Percentiles rank a stretch among this genome's conserved stretches.
Conservation (phyloP, 2,329 filamentous ascomycete species). For the Neofusicoccum sp. region DNA sequence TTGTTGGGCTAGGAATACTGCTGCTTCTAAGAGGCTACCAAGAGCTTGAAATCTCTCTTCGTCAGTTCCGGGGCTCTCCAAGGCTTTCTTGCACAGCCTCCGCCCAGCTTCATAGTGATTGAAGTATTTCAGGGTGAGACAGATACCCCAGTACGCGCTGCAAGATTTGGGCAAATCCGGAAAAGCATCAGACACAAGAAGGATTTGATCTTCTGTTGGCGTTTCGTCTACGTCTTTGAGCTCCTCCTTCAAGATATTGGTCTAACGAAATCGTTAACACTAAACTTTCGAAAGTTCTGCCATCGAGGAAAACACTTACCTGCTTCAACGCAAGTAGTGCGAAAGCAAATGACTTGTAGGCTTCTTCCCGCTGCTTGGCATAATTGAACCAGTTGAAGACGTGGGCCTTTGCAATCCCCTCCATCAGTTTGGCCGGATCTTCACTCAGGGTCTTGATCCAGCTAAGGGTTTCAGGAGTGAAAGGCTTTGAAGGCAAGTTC, state of each 20-base stretch:
- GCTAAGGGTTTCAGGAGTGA: neutral
- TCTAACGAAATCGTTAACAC: too few species aligned
- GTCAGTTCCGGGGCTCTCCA: neutral
- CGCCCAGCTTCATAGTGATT: neutral
- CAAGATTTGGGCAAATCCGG: neutral
- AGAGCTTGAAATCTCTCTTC: neutral
- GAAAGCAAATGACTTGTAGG: neutral
- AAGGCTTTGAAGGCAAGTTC: neutral
- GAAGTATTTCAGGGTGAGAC: neutral
- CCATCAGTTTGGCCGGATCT: neutral
- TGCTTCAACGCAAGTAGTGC: neutral
- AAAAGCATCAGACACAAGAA: conserved; percentile 6
- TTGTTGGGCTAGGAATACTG: neutral
- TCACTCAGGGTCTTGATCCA: neutral
- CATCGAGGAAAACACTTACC: neutral
- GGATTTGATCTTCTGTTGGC: neutral
- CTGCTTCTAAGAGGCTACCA: neutral
- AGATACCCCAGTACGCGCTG: neutral
- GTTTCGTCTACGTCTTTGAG: neutral
- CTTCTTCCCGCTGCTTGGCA: neutral
- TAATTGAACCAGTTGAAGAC: neutral
- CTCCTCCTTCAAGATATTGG: neutral
- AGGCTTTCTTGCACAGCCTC: neutral
- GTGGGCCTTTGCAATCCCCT: neutral
- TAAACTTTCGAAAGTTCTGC: too few species aligned